Base-by-base conservation (phyloP, 2,329 filamentous ascomycete species). In the Fusarium tanahbumbuense region DNA sequence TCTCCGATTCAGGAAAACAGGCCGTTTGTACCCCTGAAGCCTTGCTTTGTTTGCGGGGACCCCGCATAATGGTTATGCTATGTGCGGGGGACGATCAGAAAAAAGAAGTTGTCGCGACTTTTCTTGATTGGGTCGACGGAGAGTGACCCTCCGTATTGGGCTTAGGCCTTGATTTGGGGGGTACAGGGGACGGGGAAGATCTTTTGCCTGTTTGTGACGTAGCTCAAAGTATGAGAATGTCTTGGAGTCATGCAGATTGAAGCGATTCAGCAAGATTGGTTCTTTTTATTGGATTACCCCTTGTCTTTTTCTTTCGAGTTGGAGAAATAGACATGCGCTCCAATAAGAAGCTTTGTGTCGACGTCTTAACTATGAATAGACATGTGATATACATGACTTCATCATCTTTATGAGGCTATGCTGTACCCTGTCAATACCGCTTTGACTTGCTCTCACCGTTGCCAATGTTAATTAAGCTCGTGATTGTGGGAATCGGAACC, bases 101-200 rank as follows among this genome's bases (percentile, higher is more conserved):
- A 37, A 13, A 18, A 67, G 30, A 32, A 16, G 8, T 48, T 42
- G 32, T 34, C 30, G 12, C 27, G 41, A 42, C 10, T 28, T 49
- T 49, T 34, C 56, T 67, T 61, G 55, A 66, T 66, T 66, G 37
- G 44, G 63, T 28, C 0, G 16, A 47, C 63, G 63, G 63, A 66
- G 48, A 67, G 9, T 20, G 16, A 12, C 27, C 40, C 62, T 60
- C 63, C 63, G 44, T 48, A 47, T 25, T 15, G 50, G 23, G 40
- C 16, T 25, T 53, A 30, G 40, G 13, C 12, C 27, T 49, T 25
- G 30, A 10, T 41, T 30, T 27, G 8, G 11, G 6, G 8, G 11
- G 6, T 16, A 22, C 34, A 45, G 40, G 23, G 13, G 3, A 28
- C 16, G 16, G 16, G 4, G 45, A 7, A 30, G 45, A 64, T 52